Percentiles rank a stretch among this genome's conserved stretches.
phyloP scores from a whole-genome alignment of 2,329 filamentous ascomycete species.

The Teratosphaeria pseudoeucalypti region DNA sequence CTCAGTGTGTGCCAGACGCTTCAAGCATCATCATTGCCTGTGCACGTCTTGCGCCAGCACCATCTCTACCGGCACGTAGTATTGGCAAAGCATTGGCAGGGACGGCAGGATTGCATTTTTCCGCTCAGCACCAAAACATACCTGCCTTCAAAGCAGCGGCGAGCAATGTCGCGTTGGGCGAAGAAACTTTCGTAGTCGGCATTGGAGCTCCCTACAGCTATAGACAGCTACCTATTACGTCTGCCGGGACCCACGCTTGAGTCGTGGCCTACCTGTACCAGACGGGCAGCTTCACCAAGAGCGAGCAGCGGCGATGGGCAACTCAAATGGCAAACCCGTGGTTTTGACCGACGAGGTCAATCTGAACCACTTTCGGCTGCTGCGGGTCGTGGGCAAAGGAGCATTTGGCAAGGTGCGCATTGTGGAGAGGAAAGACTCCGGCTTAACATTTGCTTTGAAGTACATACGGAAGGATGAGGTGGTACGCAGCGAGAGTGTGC shows the following conservation, averaged over 20 bases:
- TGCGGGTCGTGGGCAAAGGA: slow-evolving; percentile 92
- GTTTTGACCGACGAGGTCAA: slow-evolving; percentile 93
- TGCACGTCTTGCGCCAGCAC: background rate
- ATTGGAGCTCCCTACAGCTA: background rate
- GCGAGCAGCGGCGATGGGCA: slow-evolving; percentile 59
- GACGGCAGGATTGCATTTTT: background rate
- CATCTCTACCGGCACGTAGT: background rate
- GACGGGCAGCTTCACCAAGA: background rate
- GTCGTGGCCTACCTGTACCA: background rate
- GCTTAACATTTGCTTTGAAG: slow-evolving; percentile 88
- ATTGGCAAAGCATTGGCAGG: background rate
- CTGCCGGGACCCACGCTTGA: background rate
- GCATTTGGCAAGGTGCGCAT: slow-evolving; percentile 98
- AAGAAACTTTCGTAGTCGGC: background rate
- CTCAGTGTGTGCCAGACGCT: background rate
- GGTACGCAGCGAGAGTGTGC: slow-evolving; percentile 91
- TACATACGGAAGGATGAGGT: slow-evolving; percentile 99
- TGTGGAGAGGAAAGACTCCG: slow-evolving; percentile 93
- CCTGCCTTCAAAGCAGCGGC: background rate
- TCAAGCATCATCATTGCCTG: background rate
- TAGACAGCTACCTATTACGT: background rate
- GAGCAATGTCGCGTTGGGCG: background rate
- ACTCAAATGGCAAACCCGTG: slow-evolving; percentile 87
- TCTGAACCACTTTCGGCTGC: slow-evolving; percentile 89
- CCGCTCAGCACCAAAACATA: background rate